Evolutionary conservation across 2,329 filamentous ascomycete genomes (phyloP).

Genomic region (Talaromyces marneffei): DNA sequence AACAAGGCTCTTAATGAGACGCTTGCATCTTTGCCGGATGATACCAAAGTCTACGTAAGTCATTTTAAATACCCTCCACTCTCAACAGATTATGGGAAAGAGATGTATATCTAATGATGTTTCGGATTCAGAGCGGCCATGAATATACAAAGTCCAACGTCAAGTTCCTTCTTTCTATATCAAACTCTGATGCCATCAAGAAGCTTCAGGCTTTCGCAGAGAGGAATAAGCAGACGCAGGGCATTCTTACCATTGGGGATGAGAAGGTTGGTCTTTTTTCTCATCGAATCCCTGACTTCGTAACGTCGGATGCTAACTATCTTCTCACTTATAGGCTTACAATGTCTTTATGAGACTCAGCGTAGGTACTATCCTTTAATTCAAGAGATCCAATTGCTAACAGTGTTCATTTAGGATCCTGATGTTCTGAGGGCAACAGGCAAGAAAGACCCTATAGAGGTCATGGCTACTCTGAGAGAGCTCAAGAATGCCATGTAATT

Average conservation of each 20-base stretch:
- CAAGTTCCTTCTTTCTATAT: slow-evolving; percentile 73
- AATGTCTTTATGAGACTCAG: slow-evolving; percentile 94
- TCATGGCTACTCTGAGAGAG: slow-evolving; percentile 79
- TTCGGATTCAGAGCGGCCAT: slow-evolving; percentile 65
- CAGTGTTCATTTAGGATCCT: slow-evolving; percentile 55
- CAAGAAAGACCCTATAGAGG: slow-evolving; percentile 70
- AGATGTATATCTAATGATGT: not conserved
- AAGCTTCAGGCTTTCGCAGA: slow-evolving; percentile 71
- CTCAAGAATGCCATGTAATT: slow-evolving; percentile 62
- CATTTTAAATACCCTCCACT: not conserved
- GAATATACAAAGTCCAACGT: slow-evolving; percentile 98
- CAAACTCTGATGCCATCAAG: slow-evolving; percentile 68
- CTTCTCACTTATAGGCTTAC: slow-evolving; percentile 58
- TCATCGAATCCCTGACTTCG: not conserved
- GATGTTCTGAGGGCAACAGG: slow-evolving; percentile 78
- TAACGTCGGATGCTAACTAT: slow-evolving; percentile 10
- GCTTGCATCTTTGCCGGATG: slow-evolving; percentile 72
- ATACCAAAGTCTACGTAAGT: slow-evolving; percentile 83
- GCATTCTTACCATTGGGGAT: slow-evolving; percentile 92
- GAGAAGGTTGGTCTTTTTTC: slow-evolving; percentile 67
- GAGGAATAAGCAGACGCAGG: slow-evolving; percentile 80
- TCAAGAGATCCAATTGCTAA: not conserved
- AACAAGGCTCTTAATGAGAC: slow-evolving; percentile 84
- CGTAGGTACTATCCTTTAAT: slow-evolving; percentile 44
- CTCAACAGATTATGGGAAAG: not conserved